phyloP scores from a whole-genome alignment of 2,329 filamentous ascomycete genomes.

The Endocalyx cinctus region DNA sequence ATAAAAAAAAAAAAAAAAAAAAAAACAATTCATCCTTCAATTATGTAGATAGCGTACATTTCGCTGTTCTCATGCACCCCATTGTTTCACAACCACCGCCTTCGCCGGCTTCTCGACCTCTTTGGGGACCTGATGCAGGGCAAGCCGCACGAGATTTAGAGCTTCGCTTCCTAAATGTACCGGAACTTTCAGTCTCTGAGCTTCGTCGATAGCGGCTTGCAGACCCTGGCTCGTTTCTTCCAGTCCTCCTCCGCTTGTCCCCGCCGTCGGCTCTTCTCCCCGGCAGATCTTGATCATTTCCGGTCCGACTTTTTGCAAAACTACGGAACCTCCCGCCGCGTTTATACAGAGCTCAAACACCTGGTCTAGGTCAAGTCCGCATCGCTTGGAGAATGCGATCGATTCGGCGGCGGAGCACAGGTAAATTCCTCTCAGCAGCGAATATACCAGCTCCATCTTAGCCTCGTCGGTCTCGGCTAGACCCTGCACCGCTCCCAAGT shows the following conservation, averaged over 20 bases:
- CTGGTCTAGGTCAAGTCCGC: conserved; percentile 40
- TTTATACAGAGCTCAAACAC: conserved; percentile 41
- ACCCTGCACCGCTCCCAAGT: conserved; percentile 24
- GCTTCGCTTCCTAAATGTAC: conserved; percentile 37
- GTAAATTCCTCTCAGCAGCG: conserved; percentile 38
- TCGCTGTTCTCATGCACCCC: no score
- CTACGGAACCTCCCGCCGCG: conserved; percentile 38
- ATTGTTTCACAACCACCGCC: conserved; percentile 21
- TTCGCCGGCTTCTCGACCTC: conserved; percentile 15
- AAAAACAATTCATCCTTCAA: no score
- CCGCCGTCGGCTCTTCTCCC: conserved; percentile 14
- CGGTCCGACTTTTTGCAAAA: conserved; percentile 33
- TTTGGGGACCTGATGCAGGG: conserved; percentile 16
- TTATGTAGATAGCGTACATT: no score
- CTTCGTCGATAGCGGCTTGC: conserved; percentile 35
- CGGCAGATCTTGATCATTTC: conserved; percentile 33
- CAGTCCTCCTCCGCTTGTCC: conserved; percentile 12
- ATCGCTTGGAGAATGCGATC: conserved; percentile 35
- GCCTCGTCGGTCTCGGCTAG: conserved; percentile 26
- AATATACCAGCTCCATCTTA: conserved; percentile 33
- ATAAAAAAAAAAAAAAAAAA: no score
- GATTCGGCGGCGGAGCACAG: conserved; percentile 39
- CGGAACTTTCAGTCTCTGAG: conserved; percentile 36
- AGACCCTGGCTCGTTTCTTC: conserved; percentile 26
- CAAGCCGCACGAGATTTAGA: conserved; percentile 30